Base-by-base conservation (phyloP, 1,284 basidiomycete species). In the Irpex rosettiformis region DNA sequence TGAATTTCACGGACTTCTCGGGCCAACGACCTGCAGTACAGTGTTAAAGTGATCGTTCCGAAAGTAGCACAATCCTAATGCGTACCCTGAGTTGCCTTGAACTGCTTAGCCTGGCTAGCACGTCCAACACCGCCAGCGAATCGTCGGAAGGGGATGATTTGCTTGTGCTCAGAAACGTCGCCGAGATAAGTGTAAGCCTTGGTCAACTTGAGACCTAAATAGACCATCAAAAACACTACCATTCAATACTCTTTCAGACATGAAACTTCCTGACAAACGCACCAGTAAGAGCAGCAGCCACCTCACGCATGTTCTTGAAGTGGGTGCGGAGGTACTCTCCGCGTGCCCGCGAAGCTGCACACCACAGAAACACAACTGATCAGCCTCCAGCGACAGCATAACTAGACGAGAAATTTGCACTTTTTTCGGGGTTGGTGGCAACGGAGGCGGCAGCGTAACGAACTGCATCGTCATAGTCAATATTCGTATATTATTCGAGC, bases 271-370 rank as follows among this genome's bases (percentile, higher is more conserved):
- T 13, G 22, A 52, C 28, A 56, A 16, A 78, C 82, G 66, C 67
- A 92, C 93, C 93, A 67, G 87, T 86, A 65, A 96, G 81, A 66
- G 90, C 93, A 68, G 93, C 92, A 58, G 88, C 91, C 60, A 96
- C 94, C 78, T 94, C 94, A 69, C 96, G 92, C 88, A 98, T 98
- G 88, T 99, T 99, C 91, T 99, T 99, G 89, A 98, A 99, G 83
- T 99, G 97, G 61, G 96, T 97, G 69, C 96, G 93, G 73, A 98
- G 88, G 84, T 98, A 97, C 81, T 96, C 91, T 71, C 96, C 96
- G 72, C 93, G 91, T 64, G 96, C 92, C 73, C 86, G 90, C 71
- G 94, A 88, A 75, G 91, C 93, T 96, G 66, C 51, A 62, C 25
- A 61, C 61, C 24, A 40, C 33, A n/a, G n/a, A n/a, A 53, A 55